Evolutionary conservation across 225 moss, liverwort and hornwort species (phyloP).

Genomic region (Climacium dendroides): DNA sequence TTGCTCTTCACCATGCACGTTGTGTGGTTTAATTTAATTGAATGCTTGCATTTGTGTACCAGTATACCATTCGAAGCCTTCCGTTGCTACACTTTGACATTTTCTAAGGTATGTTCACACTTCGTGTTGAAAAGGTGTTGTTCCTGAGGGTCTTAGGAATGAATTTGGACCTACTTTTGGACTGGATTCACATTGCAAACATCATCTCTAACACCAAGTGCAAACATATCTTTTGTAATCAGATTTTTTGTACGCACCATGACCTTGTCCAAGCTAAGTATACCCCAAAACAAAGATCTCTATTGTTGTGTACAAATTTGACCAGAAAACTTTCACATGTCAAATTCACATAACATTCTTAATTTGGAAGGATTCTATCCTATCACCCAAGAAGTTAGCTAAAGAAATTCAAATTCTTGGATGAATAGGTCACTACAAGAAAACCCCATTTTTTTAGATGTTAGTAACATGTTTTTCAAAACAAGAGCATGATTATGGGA

Average conservation of each 20-base stretch:
- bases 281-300: neutral
- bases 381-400: too few relatives aligned
- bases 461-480: too few relatives aligned
- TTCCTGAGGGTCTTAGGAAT: too few relatives aligned
- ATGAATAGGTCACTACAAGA: too few relatives aligned
- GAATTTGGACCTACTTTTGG: too few relatives aligned
- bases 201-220: too few relatives aligned
- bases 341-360: neutral
- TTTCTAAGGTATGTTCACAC: neutral
- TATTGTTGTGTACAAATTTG: neutral
- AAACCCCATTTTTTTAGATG: too few relatives aligned
- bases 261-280: neutral
- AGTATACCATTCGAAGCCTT: neutral
- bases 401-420: neutral
- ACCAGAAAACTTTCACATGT: neutral
- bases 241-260: neutral
- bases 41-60: neutral
- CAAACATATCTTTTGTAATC: neutral
- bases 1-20: neutral
- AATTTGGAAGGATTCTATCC: neutral
- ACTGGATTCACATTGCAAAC: too few relatives aligned
- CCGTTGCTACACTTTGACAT: neutral
- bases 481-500: too few relatives aligned
- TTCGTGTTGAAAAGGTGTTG: too few relatives aligned
- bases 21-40: neutral